These are phyloP conservation scores for Planoprotostelium fungivorum DNA, from an alignment of 78 protist genomes.

Conservation along the genomic window DNA sequence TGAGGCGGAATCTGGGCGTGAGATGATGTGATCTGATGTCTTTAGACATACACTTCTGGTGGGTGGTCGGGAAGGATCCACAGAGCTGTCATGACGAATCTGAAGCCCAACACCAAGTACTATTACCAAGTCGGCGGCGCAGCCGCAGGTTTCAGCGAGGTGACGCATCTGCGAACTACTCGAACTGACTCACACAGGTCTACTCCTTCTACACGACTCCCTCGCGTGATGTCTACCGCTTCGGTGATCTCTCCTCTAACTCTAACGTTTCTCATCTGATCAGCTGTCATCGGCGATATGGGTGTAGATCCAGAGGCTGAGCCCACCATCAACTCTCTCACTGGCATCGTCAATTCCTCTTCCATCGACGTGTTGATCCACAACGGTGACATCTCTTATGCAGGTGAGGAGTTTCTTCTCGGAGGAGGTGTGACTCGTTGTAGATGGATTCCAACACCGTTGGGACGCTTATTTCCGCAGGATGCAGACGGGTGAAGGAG, in stretches of 20 bases:
- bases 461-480: background rate
- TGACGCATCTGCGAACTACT: background rate
- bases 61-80: background rate
- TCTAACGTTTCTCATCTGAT: background rate
- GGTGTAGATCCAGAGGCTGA: background rate
- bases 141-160: background rate
- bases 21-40: background rate
- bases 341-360: background rate
- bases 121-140: background rate
- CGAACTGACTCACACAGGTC: background rate
- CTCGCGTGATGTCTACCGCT: background rate
- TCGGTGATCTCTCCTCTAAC: background rate
- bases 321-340: background rate
- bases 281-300: background rate
- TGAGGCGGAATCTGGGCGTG: background rate
- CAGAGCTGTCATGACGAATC: background rate
- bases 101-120: background rate
- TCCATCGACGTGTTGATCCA: background rate
- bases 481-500: background rate
- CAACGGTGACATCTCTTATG: background rate
- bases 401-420: background rate
- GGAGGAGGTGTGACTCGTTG: background rate
- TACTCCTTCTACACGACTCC: background rate
- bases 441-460: background rate
- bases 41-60: background rate